Conservation (phyloP, 345 rosid species). For the Lepidium didymum region DNA sequence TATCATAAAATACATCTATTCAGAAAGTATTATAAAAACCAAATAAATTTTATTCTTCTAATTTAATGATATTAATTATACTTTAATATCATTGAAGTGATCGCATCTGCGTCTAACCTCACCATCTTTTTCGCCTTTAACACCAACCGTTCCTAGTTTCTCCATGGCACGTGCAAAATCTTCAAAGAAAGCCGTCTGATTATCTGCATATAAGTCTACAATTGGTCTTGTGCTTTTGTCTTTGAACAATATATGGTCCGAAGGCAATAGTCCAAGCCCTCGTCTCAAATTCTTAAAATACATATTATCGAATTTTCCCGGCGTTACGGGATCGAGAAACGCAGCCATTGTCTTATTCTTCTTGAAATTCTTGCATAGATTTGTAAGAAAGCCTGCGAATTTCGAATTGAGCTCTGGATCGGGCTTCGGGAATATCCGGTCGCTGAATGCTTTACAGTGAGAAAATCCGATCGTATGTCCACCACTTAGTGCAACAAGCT, state of each 20-base stretch:
- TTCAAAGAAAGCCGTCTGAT: conserved; percentile 33
- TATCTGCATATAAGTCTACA: conserved; percentile 33
- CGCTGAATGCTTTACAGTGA: conserved; percentile 40
- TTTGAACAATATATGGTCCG: conserved; percentile 27
- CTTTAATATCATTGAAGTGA: conserved; percentile 25
- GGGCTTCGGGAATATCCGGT: conserved; percentile 22
- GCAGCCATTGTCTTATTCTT: conserved; percentile 31
- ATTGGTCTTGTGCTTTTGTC: conserved; percentile 36
- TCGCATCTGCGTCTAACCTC: conserved; percentile 52
- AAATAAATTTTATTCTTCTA: background rate
- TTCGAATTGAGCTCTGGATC: conserved; percentile 34
- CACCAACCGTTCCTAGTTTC: conserved; percentile 29
- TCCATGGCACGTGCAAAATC: conserved; percentile 46
- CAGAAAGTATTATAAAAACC: background rate
- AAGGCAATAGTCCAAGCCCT: conserved; percentile 36
- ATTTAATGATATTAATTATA: background rate
- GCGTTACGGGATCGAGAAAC: conserved; percentile 48
- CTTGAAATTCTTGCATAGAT: conserved; percentile 24
- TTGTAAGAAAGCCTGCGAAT: conserved; percentile 30
- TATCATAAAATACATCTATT: background rate
- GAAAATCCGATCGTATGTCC: conserved; percentile 54
- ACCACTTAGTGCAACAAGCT: conserved; percentile 47
- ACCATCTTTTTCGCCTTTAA: conserved; percentile 39
- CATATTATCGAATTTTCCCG: conserved; percentile 47
- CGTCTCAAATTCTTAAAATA: conserved; percentile 36